Evolutionary conservation across 441 rosid genomes (phyloP).

Genomic region (Dalechampia spathulata): DNA sequence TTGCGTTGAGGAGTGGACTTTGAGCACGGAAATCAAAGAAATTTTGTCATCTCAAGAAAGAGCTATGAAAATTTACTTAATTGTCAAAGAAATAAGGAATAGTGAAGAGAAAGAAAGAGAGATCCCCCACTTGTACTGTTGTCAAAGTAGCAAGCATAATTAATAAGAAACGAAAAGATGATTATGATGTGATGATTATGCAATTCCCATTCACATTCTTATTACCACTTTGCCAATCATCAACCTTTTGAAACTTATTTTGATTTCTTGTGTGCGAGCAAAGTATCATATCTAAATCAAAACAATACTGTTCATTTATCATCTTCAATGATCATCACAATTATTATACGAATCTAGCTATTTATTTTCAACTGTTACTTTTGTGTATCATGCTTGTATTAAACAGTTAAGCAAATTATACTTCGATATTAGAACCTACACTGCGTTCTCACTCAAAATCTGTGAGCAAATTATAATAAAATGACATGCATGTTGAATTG

Average conservation of each 20-base stretch:
- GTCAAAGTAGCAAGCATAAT: background rate
- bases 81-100: too few species aligned
- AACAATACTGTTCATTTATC: too few species aligned
- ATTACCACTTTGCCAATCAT: conserved; percentile 4
- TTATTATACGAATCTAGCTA: too few species aligned
- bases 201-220: background rate
- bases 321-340: too few species aligned
- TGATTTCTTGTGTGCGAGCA: background rate
- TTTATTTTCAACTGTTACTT: too few species aligned
- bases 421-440: too few species aligned
- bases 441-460: too few species aligned
- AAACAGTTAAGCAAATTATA: too few species aligned
- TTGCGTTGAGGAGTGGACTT: background rate
- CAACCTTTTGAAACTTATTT: background rate
- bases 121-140: conserved; percentile 6
- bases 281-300: conserved; percentile 2
- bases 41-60: conserved; percentile 5
- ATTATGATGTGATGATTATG: conserved; percentile 17
- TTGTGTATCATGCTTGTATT: too few species aligned
- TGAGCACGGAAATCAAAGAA: background rate
- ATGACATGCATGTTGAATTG: too few species aligned
- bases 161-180: conserved; percentile 11
- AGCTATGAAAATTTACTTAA: background rate
- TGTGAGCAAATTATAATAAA: too few species aligned
- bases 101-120: too few species aligned